Conservation (phyloP, 257 asterid species). For the Capsicum rhomboideum region DNA sequence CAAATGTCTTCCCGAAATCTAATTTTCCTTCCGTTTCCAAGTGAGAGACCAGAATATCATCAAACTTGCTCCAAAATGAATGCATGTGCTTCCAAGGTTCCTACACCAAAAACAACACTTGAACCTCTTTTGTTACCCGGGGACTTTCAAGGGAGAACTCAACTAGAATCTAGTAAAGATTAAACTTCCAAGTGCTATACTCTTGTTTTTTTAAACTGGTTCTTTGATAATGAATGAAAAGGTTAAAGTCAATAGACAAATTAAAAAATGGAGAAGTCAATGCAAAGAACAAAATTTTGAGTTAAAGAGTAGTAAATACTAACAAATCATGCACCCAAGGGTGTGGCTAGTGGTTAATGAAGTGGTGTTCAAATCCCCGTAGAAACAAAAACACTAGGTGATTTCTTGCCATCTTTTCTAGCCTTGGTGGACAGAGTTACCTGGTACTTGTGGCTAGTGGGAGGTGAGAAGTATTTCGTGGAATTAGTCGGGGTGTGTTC, state of each 20-base stretch:
- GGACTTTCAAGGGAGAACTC: background rate
- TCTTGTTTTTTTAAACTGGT: background rate
- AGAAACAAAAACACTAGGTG: no score
- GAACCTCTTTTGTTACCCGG: background rate
- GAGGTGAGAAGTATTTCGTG: no score
- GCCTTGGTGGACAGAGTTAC: no score
- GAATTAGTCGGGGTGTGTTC: no score
- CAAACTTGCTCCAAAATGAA: background rate
- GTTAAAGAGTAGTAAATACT: background rate
- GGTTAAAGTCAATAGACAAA: background rate
- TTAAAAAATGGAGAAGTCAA: background rate
- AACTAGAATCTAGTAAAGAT: background rate
- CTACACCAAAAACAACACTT: background rate
- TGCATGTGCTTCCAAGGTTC: background rate
- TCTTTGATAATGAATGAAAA: background rate
- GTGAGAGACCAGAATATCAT: background rate
- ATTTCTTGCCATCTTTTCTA: no score
- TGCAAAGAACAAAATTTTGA: background rate
- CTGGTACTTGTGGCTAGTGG: no score
- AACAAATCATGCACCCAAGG: background rate
- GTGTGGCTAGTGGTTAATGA: no score
- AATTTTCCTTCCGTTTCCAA: background rate
- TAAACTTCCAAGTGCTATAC: background rate
- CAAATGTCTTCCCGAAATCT: background rate
- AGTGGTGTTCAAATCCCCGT: no score